A percentile compares a stretch with the other conserved stretches of the same genome.
Evolutionary conservation across 306 rosid species (phyloP).

Genomic region (Vigna unguiculata): DNA sequence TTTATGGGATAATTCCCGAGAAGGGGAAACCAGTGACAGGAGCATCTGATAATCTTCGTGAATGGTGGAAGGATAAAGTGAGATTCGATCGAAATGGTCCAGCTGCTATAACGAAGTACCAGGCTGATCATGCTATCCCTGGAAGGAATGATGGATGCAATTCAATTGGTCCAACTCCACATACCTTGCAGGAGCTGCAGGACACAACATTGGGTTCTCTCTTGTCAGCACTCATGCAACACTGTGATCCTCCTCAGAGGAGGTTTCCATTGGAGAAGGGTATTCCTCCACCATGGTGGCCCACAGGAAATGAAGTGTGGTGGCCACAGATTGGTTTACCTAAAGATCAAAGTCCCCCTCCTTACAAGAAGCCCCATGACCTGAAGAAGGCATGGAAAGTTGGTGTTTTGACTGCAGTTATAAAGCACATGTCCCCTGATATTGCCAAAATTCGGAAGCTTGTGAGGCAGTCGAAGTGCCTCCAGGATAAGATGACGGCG

Average conservation of each 20-base stretch:
- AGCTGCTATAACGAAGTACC: constrained; percentile 77
- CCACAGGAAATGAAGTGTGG: constrained; percentile 78
- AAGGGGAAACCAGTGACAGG: constrained; percentile 86
- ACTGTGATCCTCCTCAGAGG: constrained; percentile 63
- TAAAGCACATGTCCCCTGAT: constrained; percentile 86
- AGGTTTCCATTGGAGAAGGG: constrained; percentile 87
- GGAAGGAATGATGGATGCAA: constrained; percentile 65
- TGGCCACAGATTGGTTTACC: constrained; percentile 75
- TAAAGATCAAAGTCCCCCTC: constrained; percentile 75
- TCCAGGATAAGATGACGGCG: constrained; percentile 90
- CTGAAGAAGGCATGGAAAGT: constrained; percentile 57
- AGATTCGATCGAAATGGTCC: constrained; percentile 87
- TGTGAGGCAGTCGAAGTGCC: constrained; percentile 78
- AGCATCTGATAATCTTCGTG: constrained; percentile 84
- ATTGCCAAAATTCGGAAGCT: constrained; percentile 81
- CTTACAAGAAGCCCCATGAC: constrained; percentile 91
- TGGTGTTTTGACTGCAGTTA: constrained; percentile 78
- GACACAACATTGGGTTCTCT: constrained; percentile 87
- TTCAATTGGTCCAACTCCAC: constrained; percentile 73
- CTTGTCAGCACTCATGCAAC: constrained; percentile 73
- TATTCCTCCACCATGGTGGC: constrained; percentile 89
- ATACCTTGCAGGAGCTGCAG: constrained; percentile 82
- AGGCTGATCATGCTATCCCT: constrained; percentile 64
- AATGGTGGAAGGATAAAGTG: constrained; percentile 92
- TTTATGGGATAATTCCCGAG: constrained; percentile 82